A percentile compares a stretch with the other conserved stretches of the same genome.
Evolutionary conservation across 2,329 filamentous ascomycete species (phyloP).

Genomic region (Ophiostoma fasciatum): DNA sequence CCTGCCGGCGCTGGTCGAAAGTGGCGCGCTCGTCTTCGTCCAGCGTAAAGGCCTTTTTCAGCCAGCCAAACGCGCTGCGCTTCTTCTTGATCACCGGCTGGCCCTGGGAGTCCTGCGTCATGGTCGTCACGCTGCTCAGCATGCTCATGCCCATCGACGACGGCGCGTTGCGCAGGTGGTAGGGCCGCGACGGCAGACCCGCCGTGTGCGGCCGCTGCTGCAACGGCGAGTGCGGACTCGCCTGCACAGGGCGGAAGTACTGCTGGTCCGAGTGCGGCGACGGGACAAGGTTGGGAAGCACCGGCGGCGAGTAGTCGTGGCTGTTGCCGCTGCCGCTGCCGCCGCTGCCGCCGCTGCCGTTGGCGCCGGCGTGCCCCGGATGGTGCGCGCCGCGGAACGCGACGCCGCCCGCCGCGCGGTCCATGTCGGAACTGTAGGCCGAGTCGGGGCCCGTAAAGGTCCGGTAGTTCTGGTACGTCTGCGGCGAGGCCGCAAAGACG

Average conservation of each 20-base stretch:
- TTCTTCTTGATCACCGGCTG: slow-evolving; percentile 43
- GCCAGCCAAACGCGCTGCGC: slow-evolving; percentile 51
- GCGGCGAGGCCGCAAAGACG: slow-evolving; percentile 14
- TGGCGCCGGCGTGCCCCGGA: slow-evolving; percentile 12
- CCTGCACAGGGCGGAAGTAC: slow-evolving; percentile 46
- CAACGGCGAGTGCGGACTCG: slow-evolving; percentile 47
- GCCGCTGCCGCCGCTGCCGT: slow-evolving; percentile 14
- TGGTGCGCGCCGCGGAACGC: not conserved
- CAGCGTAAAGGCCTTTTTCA: slow-evolving; percentile 52
- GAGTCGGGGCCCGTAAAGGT: slow-evolving; percentile 25
- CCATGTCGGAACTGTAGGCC: slow-evolving; percentile 32
- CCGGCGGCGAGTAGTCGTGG: slow-evolving; percentile 22
- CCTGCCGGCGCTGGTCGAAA: slow-evolving; percentile 40
- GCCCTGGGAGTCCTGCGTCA: slow-evolving; percentile 25
- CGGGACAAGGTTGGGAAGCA: slow-evolving; percentile 24
- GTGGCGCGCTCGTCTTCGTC: slow-evolving; percentile 47
- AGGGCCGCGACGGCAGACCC: slow-evolving; percentile 21
- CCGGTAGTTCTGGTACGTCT: slow-evolving; percentile 17
- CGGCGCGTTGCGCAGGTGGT: slow-evolving; percentile 32
- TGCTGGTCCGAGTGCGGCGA: slow-evolving; percentile 40
- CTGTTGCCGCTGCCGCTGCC: slow-evolving; percentile 2
- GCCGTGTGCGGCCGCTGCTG: slow-evolving; percentile 45
- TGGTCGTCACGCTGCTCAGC: slow-evolving; percentile 37
- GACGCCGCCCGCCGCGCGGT: slow-evolving; percentile 20
- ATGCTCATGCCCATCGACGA: slow-evolving; percentile 43